phyloP scores from a whole-genome alignment of 768 basidiomycete genomes.

The Lactarius indigo region DNA sequence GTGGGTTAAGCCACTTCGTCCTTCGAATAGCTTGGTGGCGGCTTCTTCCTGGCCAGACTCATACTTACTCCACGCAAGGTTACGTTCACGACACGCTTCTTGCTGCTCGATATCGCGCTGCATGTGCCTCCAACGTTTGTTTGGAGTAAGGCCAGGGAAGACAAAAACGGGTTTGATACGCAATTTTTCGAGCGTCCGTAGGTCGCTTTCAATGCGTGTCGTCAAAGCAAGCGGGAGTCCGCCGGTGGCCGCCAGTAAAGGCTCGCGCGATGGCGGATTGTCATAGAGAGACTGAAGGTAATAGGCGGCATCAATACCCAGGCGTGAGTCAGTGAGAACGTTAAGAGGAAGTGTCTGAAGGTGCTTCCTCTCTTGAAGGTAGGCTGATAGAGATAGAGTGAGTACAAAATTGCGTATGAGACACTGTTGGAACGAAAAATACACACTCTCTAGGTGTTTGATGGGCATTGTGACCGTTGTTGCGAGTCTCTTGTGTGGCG shows the following conservation, averaged over 20 bases:
- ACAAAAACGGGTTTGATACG: slow-evolving; percentile 99
- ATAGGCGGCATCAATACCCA: slow-evolving; percentile 94
- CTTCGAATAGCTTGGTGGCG: slow-evolving; percentile 81
- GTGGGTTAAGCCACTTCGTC: slow-evolving; percentile 62
- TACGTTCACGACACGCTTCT: slow-evolving; percentile 71
- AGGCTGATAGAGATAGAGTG: slow-evolving; percentile 46
- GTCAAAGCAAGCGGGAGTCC: slow-evolving; percentile 89
- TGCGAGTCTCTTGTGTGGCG: slow-evolving; percentile 11
- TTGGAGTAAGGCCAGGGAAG: slow-evolving; percentile 83
- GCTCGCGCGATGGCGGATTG: slow-evolving; percentile 74
- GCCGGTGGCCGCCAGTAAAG: slow-evolving; percentile 90
- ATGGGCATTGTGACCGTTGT: slow-evolving; percentile 56
- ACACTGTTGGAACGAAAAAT: not conserved
- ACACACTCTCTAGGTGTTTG: slow-evolving; percentile 78
- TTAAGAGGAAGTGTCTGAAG: slow-evolving; percentile 76
- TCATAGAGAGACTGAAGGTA: slow-evolving; percentile 82
- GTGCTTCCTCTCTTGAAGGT: slow-evolving; percentile 85
- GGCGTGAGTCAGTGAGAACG: slow-evolving; percentile 82
- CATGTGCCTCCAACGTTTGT: slow-evolving; percentile 65
- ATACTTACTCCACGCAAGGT: slow-evolving; percentile 91
- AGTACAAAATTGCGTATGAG: not conserved
- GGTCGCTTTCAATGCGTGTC: slow-evolving; percentile 85
- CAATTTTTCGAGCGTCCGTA: slow-evolving; percentile 84
- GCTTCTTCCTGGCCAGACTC: slow-evolving; percentile 89
- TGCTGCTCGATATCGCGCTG: slow-evolving; percentile 46